phyloP scores from a whole-genome alignment of 306 rosid genomes.

The Comarum palustre region DNA sequence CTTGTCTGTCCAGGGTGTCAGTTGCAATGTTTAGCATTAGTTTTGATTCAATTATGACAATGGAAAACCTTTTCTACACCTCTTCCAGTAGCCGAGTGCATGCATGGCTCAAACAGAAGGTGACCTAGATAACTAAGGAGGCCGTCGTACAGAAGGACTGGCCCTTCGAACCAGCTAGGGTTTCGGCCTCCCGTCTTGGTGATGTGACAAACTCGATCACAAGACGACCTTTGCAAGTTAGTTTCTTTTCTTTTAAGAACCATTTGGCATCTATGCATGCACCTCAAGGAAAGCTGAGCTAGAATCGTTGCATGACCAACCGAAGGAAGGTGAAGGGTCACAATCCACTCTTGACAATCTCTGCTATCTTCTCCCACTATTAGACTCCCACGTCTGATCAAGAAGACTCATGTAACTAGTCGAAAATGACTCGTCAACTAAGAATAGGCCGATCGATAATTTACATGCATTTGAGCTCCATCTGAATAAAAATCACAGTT shows the following conservation, averaged over 20 bases:
- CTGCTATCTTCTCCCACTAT: constrained; percentile 19
- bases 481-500: not conserved
- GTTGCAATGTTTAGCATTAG: too few relatives aligned
- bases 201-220: not conserved
- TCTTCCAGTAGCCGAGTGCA: not conserved
- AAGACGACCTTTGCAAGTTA: not conserved
- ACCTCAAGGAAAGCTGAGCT: not conserved
- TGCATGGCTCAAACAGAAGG: not conserved
- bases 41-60: too few relatives aligned
- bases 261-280: not conserved
- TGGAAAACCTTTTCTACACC: too few relatives aligned
- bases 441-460: constrained; percentile 11
- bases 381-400: constrained; percentile 20
- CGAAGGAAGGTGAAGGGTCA: constrained; percentile 43
- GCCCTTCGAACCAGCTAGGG: not conserved
- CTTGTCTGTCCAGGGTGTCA: too few relatives aligned
- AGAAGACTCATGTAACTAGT: not conserved
- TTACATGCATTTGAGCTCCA: constrained; percentile 9
- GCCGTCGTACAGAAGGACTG: not conserved
- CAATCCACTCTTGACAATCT: constrained; percentile 27
- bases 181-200: not conserved
- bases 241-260: not conserved
- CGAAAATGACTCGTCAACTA: constrained; percentile 50
- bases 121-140: not conserved
- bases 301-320: constrained; percentile 38